Percentiles rank a stretch among this genome's conserved stretches.
These are phyloP conservation scores for Blastomyces gilchristii DNA, from an alignment of 2,329 filamentous ascomycete genomes.

Conservation along the genomic window DNA sequence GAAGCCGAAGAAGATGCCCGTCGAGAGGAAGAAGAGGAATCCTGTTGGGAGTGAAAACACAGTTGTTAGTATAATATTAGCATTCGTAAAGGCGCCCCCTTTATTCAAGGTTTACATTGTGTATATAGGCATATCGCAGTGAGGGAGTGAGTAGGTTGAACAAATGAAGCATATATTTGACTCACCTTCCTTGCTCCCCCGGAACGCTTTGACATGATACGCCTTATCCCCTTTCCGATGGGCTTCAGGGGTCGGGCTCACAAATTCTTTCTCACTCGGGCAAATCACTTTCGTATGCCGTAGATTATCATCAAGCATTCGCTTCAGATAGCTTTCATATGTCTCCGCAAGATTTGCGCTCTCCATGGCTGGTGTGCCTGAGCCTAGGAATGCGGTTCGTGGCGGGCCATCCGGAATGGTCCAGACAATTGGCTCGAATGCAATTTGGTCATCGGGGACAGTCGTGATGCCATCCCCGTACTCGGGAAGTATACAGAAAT, in stretches of 20 bases:
- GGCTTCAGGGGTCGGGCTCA: slow-evolving; percentile 49
- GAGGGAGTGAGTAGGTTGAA: neutral
- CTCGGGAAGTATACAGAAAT: slow-evolving; percentile 50
- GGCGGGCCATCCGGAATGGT: slow-evolving; percentile 46
- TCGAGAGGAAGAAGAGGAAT: slow-evolving; percentile 53
- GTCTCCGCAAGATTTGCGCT: slow-evolving; percentile 38
- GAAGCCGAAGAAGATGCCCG: slow-evolving; percentile 54
- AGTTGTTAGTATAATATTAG: neutral
- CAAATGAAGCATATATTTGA: slow-evolving; percentile 4
- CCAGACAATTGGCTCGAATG: slow-evolving; percentile 49
- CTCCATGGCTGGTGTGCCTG: slow-evolving; percentile 32
- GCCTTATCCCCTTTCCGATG: slow-evolving; percentile 54
- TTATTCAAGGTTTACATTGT: neutral
- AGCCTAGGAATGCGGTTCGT: slow-evolving; percentile 35
- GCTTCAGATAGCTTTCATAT: slow-evolving; percentile 35
- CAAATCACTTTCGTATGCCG: slow-evolving; percentile 39
- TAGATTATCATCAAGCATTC: slow-evolving; percentile 42
- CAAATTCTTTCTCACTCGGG: slow-evolving; percentile 48
- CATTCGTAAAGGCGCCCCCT: neutral
- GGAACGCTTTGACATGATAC: slow-evolving; percentile 53
- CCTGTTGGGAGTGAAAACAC: slow-evolving; percentile 29
- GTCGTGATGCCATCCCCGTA: slow-evolving; percentile 41
- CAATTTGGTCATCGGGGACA: slow-evolving; percentile 32
- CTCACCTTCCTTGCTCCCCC: slow-evolving; percentile 55
- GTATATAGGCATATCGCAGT: neutral